Base-by-base conservation (phyloP, 2,329 filamentous ascomycete species). In the Ascochyta viciae-villosae region DNA sequence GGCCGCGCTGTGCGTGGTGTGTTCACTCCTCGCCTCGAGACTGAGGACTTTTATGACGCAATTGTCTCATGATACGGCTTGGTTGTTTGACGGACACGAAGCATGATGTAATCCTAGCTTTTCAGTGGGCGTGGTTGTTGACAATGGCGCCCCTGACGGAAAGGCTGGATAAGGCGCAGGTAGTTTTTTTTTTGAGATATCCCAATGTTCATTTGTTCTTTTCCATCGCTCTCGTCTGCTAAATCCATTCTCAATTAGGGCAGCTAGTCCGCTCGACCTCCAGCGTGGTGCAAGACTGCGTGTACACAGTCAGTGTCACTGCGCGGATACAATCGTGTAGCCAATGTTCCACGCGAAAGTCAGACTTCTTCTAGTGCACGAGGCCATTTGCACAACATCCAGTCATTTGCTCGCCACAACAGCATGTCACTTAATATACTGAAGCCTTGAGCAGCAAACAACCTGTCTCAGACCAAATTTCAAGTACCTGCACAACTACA, bases 151-250 rank as follows among this genome's bases (percentile, higher is more conserved):
- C 19, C n/a, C 9, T 8, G 34, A 12, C 10, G 29, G 19, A 46
- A 12, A 13, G 33, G 34, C 26, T 12, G n/a, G 7, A n/a, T 15
- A 2, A 23, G 19, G 19, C n/a, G 39, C 8, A 35, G 6, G 12
- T 35, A 35, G 33, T n/a, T 35, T 35, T 23, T 29, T 29, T 37
- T 42, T 27, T 10, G 31, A 46, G 53, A 50, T 50, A 50, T 50
- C 46, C 41, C 46, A 50, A 42, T 46, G 35, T 24, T 46, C 8
- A 41, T 12, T 35, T 33, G n/a, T 40, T 7, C 6, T 13, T 38
- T 3, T 22, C 13, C 16, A 3, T 35, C 12, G 9, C 3, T n/a
- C 8, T 39, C 4, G 10, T 23, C 24, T 13, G 19, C 7, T 23
- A 3, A 24, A 39, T 15, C 16, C 19, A 10, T 24, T 23, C 37